phyloP scores from a whole-genome alignment of 2,329 filamentous ascomycete species.

The Zymoseptoria brevis region DNA sequence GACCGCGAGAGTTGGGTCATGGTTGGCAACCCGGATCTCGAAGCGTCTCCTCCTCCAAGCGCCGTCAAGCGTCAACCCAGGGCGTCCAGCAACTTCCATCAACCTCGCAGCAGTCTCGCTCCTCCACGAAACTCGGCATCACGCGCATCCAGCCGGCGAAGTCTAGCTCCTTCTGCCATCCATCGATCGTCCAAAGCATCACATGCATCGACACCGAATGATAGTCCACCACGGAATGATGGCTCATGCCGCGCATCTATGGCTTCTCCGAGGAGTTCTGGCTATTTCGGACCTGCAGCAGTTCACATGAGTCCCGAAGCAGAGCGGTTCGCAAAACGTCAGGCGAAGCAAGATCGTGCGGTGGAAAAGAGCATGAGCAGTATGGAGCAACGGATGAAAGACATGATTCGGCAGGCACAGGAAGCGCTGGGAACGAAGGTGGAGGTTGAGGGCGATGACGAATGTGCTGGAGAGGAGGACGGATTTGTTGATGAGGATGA shows the following conservation, averaged over 20 bases:
- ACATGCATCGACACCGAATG: slow-evolving; percentile 32
- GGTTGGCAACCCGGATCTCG: slow-evolving; percentile 42
- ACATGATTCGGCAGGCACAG: slow-evolving; percentile 82
- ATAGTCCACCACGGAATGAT: slow-evolving; percentile 1
- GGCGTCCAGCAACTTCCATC: slow-evolving; percentile 23
- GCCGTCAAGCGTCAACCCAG: slow-evolving; percentile 18
- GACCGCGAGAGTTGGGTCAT: slow-evolving; percentile 43
- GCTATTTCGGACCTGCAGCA: slow-evolving; percentile 1
- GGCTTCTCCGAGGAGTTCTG: slow-evolving; percentile 39
- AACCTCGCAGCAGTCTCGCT: slow-evolving; percentile 10
- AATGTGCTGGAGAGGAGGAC: background rate
- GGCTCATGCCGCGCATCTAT: slow-evolving; percentile 43
- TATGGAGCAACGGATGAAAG: slow-evolving; percentile 70
- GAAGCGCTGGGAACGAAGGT: slow-evolving; percentile 62
- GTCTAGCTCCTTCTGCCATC: slow-evolving; percentile 36
- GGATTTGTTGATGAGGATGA: background rate
- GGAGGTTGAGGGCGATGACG: slow-evolving; percentile 31
- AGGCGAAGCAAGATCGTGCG: slow-evolving; percentile 65
- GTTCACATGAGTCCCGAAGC: slow-evolving; percentile 52
- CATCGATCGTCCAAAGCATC: slow-evolving; percentile 27
- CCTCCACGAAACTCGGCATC: slow-evolving; percentile 21
- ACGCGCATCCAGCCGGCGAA: slow-evolving; percentile 28
- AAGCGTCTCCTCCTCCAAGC: slow-evolving; percentile 31
- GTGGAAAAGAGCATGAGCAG: slow-evolving; percentile 70
- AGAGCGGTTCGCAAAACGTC: slow-evolving; percentile 62